These are phyloP conservation scores for Corylus americana DNA, from an alignment of 306 rosid genomes.

Conservation along the genomic window DNA sequence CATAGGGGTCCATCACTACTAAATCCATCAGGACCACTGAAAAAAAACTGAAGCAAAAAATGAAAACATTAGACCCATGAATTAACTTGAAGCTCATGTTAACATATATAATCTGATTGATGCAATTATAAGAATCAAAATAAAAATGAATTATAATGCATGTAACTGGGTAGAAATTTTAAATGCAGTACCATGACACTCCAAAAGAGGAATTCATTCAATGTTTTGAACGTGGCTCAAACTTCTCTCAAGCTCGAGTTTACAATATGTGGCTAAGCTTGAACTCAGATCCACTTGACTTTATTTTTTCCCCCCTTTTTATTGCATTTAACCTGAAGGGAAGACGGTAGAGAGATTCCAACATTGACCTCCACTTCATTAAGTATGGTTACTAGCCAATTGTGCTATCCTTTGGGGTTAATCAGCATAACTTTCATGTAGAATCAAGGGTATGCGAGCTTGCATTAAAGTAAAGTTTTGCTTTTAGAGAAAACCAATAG, in stretches of 20 bases:
- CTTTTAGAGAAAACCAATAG: neutral
- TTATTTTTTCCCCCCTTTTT: neutral
- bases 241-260: neutral
- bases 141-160: neutral
- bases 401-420: neutral
- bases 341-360: neutral
- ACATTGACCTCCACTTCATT: neutral
- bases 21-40: slow-evolving; percentile 61
- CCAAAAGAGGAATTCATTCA: neutral
- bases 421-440: neutral
- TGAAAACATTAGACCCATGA: slow-evolving; percentile 8
- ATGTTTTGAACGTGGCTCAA: neutral
- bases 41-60: slow-evolving; percentile 25
- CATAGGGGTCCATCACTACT: slow-evolving; percentile 62
- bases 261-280: neutral
- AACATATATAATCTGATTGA: neutral
- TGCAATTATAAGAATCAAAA: neutral
- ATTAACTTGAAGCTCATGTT: slow-evolving; percentile 15
- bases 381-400: neutral
- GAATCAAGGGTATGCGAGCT: neutral
- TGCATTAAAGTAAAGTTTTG: neutral
- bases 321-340: neutral
- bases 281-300: slow-evolving; percentile 6
- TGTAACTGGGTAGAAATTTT: neutral
- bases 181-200: neutral